A percentile compares a stretch with the other conserved stretches of the same genome.
Evolutionary conservation across 768 basidiomycete genomes (phyloP).

Genomic region (Tulasnella sp.): DNA sequence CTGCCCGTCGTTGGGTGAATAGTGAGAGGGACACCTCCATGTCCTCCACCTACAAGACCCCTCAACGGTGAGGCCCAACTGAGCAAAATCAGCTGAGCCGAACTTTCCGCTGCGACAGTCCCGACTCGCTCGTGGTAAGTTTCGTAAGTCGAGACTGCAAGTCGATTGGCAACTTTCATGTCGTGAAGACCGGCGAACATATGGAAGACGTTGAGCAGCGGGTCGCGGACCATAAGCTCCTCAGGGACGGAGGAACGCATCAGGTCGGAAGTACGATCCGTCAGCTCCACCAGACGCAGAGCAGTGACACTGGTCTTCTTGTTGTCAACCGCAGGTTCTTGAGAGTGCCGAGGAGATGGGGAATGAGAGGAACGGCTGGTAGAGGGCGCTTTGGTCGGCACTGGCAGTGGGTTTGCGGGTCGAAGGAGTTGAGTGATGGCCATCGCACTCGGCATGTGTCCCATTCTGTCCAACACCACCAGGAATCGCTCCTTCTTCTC

Average conservation of each 20-base stretch:
- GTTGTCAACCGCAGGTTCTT: background rate
- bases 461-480: conserved; percentile 82
- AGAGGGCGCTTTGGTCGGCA: background rate
- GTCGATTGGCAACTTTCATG: conserved; percentile 31
- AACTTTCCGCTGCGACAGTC: conserved; percentile 52
- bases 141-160: conserved; percentile 36
- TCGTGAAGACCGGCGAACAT: conserved; percentile 70
- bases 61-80: conserved; percentile 60
- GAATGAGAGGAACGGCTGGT: background rate
- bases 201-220: conserved; percentile 61
- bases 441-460: conserved; percentile 86
- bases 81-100: conserved; percentile 67
- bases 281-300: conserved; percentile 76
- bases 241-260: conserved; percentile 60
- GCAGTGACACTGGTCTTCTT: conserved; percentile 47
- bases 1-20: background rate
- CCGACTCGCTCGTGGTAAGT: conserved; percentile 47
- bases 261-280: conserved; percentile 56
- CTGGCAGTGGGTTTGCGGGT: conserved; percentile 23
- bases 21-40: conserved; percentile 2
- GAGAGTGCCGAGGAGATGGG: background rate
- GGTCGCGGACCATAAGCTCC: conserved; percentile 56
- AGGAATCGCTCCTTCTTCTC: conserved; percentile 58
- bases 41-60: background rate
- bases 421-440: conserved; percentile 77